Evolutionary conservation across 306 rosid species (phyloP).

Genomic region (Fragaria iinumae): DNA sequence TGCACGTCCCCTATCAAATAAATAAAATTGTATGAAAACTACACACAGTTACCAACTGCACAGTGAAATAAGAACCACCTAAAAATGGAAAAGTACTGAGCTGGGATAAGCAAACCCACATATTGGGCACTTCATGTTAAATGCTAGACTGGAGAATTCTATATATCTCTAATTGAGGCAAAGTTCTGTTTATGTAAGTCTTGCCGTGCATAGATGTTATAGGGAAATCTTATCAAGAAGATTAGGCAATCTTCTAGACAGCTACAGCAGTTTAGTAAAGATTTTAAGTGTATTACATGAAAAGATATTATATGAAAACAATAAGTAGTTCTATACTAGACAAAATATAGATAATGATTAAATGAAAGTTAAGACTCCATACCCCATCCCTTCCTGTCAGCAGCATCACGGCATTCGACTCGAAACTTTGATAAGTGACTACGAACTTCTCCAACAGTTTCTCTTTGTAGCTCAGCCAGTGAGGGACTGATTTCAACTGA

Average conservation of each 20-base stretch:
- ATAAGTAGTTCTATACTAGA: not conserved
- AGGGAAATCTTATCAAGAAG: not conserved
- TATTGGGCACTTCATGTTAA: not conserved
- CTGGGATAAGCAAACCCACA: not conserved
- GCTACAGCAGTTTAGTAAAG: not conserved
- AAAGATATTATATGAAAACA: not conserved
- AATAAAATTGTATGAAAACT: slow-evolving; percentile 7
- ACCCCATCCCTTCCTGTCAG: slow-evolving; percentile 91
- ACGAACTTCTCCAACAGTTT: slow-evolving; percentile 74
- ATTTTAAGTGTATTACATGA: no score
- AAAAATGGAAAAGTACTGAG: not conserved
- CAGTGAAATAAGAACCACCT: slow-evolving; percentile 19
- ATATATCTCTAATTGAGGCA: not conserved
- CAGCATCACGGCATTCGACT: slow-evolving; percentile 90
- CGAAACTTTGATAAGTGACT: slow-evolving; percentile 78
- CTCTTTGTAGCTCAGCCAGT: slow-evolving; percentile 81
- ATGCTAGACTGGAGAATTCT: not conserved
- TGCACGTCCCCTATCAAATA: slow-evolving; percentile 61
- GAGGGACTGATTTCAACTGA: slow-evolving; percentile 95
- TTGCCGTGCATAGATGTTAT: not conserved
- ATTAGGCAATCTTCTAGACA: not conserved
- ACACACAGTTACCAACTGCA: slow-evolving; percentile 15
- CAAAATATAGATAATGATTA: not conserved
- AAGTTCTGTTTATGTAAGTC: not conserved
- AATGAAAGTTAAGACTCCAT: slow-evolving; percentile 22